Evolutionary conservation across 1,284 basidiomycete genomes (phyloP), one percentile per base, ranked within the genome.

Genomic region (Marasmius oreades): DNA sequence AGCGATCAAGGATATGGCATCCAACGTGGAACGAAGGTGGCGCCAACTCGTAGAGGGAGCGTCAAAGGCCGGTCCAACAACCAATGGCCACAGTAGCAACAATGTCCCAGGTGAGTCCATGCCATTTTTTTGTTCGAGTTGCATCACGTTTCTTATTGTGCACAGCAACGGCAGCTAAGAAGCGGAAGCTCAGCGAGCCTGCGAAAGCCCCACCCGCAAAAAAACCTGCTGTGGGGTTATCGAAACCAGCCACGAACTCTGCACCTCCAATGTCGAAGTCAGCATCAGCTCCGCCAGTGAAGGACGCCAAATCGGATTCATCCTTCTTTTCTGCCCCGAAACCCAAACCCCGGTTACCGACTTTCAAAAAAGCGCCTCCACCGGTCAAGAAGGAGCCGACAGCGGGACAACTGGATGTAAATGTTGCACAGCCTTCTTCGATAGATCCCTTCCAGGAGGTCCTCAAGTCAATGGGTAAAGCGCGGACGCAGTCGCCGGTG

Each of bases 1-100:
- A 92, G 90, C 90, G 73, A 84, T 91, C 86, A 89, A 90, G 85
- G 90, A 92, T 76, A 89, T 92, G 86, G 90, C 90, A 66, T 82
- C 82, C 68, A 91, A 90, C 74, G 77, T 92, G 74, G 88, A 90
- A 74, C 82, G 81, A 67, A 84, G 84, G 75, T 92, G 90, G 90
- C 82, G 87, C 61, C 74, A 77, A 61, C 60, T 63, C 64, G 58
- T 65, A 68, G 63, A 66, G 64, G 58, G 60, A 26, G 55, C 56
- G 36, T 55, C 52, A 23, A 45, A 46, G 28, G 16, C 20, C 39
- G 39, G 39, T 20, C 42, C 43, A 26, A 53, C 56, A 60, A 70
- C 72, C 70, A 82, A 78, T 43, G 39, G 70, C 69, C 68, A 65
- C 66, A 77, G 80, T 63, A 74, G 61, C 56, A 80, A 81, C 63